Evolutionary conservation across 768 basidiomycete genomes (phyloP).

Genomic region (Hydnomerulius pinastri): DNA sequence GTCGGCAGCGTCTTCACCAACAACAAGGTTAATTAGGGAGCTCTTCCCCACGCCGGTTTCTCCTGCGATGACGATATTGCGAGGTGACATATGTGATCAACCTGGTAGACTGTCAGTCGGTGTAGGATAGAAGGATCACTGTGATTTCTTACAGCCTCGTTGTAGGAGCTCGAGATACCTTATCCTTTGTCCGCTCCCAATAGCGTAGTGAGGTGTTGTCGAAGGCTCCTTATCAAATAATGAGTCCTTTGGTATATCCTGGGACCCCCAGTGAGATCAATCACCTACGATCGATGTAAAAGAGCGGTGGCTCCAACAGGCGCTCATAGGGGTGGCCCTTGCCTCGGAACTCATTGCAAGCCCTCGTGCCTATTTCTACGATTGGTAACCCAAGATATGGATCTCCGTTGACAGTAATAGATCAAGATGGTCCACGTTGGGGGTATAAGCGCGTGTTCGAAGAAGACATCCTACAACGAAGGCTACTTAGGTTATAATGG

Average conservation of each 20-base stretch:
- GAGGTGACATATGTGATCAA: conserved; percentile 13
- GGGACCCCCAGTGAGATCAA: too few species aligned
- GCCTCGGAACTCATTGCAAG: neutral
- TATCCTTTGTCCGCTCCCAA: too few species aligned
- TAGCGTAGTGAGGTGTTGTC: too few species aligned
- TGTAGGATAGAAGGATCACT: too few species aligned
- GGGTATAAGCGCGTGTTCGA: neutral
- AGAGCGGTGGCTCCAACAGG: too few species aligned
- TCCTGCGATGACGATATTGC: conserved; percentile 31
- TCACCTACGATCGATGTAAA: too few species aligned
- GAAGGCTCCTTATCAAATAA: too few species aligned
- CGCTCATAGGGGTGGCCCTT: too few species aligned
- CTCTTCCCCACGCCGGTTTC: conserved; percentile 27
- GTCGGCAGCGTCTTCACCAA: conserved; percentile 15
- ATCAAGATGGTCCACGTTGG: neutral
- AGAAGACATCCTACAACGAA: too few species aligned
- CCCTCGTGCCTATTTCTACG: neutral
- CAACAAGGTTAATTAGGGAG: conserved; percentile 11
- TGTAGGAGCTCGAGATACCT: too few species aligned
- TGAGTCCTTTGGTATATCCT: too few species aligned
- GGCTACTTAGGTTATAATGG: neutral
- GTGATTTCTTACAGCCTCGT: too few species aligned
- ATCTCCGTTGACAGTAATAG: neutral
- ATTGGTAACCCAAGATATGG: neutral
- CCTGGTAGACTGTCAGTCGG: conserved; percentile 12